Evolutionary conservation across 306 rosid species (phyloP).

Genomic region (Elaeagnus macrophylla): DNA sequence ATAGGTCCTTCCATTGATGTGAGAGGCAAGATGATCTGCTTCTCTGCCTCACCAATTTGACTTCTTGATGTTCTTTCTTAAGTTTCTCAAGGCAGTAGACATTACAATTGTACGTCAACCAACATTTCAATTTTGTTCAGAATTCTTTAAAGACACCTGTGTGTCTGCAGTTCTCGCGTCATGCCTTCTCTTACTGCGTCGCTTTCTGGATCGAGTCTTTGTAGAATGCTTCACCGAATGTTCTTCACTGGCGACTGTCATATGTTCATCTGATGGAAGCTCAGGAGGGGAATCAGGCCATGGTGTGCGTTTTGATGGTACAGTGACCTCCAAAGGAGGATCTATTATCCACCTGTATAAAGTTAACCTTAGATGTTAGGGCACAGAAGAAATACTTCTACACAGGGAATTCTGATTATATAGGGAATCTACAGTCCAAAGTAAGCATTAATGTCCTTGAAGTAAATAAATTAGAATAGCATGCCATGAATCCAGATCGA

Average conservation of each 20-base stretch:
- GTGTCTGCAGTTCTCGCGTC: constrained; percentile 51
- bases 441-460: background rate
- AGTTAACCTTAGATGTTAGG: constrained; percentile 11
- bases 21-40: constrained; percentile 19
- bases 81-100: constrained; percentile 32
- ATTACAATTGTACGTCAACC: constrained; percentile 10
- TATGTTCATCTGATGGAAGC: constrained; percentile 56
- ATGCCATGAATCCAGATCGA: background rate
- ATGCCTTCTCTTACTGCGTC: constrained; percentile 77
- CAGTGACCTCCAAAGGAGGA: constrained; percentile 84
- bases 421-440: background rate
- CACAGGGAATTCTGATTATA: background rate
- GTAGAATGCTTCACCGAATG: constrained; percentile 41
- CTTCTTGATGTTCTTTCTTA: constrained; percentile 27
- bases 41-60: constrained; percentile 25
- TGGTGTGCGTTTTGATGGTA: constrained; percentile 79
- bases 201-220: constrained; percentile 58
- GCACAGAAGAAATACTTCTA: constrained; percentile 2
- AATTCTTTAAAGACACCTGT: constrained; percentile 44
- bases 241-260: constrained; percentile 29
- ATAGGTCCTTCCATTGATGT: constrained; percentile 14
- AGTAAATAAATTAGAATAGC: background rate
- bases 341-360: constrained; percentile 76
- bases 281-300: constrained; percentile 99
- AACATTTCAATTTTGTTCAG: constrained; percentile 43